phyloP scores from a whole-genome alignment of 768 basidiomycete genomes.

The Dacryopinax primogenitus region DNA sequence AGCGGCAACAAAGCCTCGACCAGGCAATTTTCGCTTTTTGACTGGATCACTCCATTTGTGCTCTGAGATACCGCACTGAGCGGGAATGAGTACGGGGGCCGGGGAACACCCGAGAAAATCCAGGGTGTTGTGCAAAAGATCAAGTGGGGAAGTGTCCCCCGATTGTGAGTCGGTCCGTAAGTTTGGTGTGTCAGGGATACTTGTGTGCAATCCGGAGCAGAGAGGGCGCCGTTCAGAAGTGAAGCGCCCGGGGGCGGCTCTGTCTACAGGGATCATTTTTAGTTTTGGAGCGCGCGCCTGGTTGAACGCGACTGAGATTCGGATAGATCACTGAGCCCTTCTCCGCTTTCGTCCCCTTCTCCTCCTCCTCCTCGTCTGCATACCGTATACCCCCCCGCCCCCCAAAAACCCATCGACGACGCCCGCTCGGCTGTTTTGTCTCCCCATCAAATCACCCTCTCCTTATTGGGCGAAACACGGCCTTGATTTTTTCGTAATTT shows the following conservation, averaged over 20 bases:
- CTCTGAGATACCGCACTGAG: neutral
- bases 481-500: neutral
- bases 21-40: neutral
- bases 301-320: slow-evolving; percentile 4
- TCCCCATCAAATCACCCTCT: neutral
- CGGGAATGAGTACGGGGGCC: neutral
- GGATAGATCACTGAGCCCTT: neutral
- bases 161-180: neutral
- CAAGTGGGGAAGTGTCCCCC: neutral
- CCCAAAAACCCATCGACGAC: neutral
- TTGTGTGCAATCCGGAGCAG: neutral
- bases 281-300: neutral
- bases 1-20: slow-evolving; percentile 3
- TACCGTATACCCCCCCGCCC: neutral
- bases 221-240: neutral
- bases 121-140: neutral
- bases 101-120: neutral
- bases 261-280: neutral
- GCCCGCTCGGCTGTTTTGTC: slow-evolving; percentile 1
- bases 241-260: neutral
- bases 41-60: neutral
- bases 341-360: neutral
- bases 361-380: neutral
- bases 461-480: slow-evolving; percentile 3
- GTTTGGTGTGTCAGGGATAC: neutral